Base-by-base conservation (phyloP, 768 basidiomycete species). In the Termitomyces sp. region DNA sequence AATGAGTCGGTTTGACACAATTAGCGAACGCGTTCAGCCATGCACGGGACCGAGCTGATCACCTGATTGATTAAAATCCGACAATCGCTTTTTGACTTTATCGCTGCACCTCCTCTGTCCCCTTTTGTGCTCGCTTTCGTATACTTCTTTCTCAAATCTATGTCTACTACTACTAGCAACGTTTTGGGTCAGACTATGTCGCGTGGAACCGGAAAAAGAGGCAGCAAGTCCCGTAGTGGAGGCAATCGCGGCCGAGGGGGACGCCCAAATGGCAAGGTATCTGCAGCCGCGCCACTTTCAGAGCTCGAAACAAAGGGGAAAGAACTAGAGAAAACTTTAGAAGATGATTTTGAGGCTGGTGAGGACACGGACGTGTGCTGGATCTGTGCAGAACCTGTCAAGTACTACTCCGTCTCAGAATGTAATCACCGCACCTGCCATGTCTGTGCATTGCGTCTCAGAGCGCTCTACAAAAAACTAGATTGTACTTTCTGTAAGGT, bases 401-500 rank as follows among this genome's bases (percentile, higher is more conserved):
- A 90, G 67, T 96, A 92, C 68, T 94, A 87, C 70, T 83, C 92
- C 6, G 73, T 97, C 32, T 88, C 94, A 16, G 83, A 88, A 55
- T 99, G 96, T 73, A 92, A 93, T 69, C 96, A 99, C 68, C 78
- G 91, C 53, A 98, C 93, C 3, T 98, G 96, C 77, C 94, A 97
- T 72, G 87, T 95, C 59, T 99, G 96, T 67, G 87, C 91, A 0
- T 72, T 98, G 52, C 83, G 96, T 7, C 72, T 98, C 30, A 75
- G 96, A 40, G 93, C 93, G 4, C 74, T 98, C 48, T 99, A 97
- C 78, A 98, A 98, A 78, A 95, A 91, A 70, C 76, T 73, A 43
- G 91, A 94, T 14, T 98, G 96, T 68, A 92, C 96, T 0, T 97
- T 97, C 70, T 99, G 96, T 80, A 98, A 98, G 83, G 93, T 88